These are phyloP conservation scores for Oryza coarctata DNA, from an alignment of 176 grass and related monocot species.

Conservation along the genomic window DNA sequence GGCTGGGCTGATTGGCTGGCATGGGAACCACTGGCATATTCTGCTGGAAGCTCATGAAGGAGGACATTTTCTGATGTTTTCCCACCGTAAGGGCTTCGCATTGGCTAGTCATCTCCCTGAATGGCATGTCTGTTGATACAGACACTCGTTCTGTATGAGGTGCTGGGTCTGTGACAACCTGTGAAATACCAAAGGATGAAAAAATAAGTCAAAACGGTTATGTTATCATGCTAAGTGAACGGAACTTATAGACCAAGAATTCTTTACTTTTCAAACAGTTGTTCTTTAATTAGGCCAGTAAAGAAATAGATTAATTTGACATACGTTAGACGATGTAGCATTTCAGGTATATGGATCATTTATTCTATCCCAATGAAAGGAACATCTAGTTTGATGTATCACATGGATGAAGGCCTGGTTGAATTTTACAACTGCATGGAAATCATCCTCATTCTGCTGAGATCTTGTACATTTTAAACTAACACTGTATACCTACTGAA, in stretches of 20 bases:
- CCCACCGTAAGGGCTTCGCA: constrained; percentile 78
- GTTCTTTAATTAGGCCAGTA: neutral
- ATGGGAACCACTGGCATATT: constrained; percentile 8
- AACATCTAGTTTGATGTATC: neutral
- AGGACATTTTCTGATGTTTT: constrained; percentile 90
- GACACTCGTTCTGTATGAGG: constrained; percentile 36
- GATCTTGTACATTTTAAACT: neutral
- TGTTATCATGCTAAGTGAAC: constrained; percentile 3
- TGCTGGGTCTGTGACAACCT: constrained; percentile 49
- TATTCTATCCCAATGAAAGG: neutral
- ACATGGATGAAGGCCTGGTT: neutral
- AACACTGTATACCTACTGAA: neutral
- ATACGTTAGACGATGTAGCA: neutral
- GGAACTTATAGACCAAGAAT: neutral
- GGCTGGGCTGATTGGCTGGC: constrained; percentile 30
- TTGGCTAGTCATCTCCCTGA: constrained; percentile 72
- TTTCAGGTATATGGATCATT: neutral
- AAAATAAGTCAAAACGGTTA: neutral
- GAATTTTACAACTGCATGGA: neutral
- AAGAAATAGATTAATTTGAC: neutral
- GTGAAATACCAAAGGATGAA: constrained; percentile 22
- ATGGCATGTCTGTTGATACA: constrained; percentile 55
- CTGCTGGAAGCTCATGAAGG: constrained; percentile 66
- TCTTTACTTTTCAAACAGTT: neutral
- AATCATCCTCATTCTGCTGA: neutral